Evolutionary conservation across 2,329 filamentous ascomycete genomes (phyloP), one percentile per base, ranked within the genome.

Genomic region (Penicillium sumatraense): DNA sequence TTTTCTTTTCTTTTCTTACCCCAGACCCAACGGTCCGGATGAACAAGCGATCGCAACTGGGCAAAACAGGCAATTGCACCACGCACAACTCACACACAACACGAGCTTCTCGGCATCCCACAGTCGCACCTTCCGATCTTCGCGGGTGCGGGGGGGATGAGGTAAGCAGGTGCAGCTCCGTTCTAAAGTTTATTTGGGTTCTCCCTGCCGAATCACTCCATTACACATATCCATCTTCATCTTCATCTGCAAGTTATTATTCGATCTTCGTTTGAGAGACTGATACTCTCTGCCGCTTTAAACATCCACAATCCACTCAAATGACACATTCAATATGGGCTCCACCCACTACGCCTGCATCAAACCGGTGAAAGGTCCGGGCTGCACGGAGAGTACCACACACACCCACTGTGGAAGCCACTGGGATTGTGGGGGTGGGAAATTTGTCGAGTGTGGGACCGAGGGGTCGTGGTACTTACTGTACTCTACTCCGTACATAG

Each of bases 141-240:
- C 50, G 36, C 51, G 51, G 51, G 51, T 53, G 44, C 42, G 51
- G 51, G 42, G 42, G 24, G 26, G 42, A n/a, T 16, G 46, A 44
- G 48, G 10, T 53, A 23, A 48, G 50, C 49, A 16, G 33, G n/a
- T n/a, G n/a, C n/a, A n/a, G n/a, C n/a, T n/a, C n/a, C n/a, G n/a
- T n/a, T n/a, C n/a, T n/a, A n/a, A n/a, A n/a, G n/a, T n/a, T n/a
- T n/a, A n/a, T n/a, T n/a, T n/a, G n/a, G n/a, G n/a, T n/a, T n/a
- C n/a, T n/a, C n/a, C n/a, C n/a, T 40, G 27, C 9, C 27, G 13
- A 29, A 29, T 10, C 27, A 29, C 27, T 5, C 27, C 27, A 29
- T 29, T 29, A n/a, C n/a, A n/a, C n/a, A n/a, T n/a, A n/a, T n/a
- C n/a, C n/a, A n/a, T n/a, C n/a, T n/a, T n/a, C n/a, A n/a, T n/a